Evolutionary conservation across 805 yeast genomes (phyloP).

Genomic region (Yamadazyma nakazawae): DNA sequence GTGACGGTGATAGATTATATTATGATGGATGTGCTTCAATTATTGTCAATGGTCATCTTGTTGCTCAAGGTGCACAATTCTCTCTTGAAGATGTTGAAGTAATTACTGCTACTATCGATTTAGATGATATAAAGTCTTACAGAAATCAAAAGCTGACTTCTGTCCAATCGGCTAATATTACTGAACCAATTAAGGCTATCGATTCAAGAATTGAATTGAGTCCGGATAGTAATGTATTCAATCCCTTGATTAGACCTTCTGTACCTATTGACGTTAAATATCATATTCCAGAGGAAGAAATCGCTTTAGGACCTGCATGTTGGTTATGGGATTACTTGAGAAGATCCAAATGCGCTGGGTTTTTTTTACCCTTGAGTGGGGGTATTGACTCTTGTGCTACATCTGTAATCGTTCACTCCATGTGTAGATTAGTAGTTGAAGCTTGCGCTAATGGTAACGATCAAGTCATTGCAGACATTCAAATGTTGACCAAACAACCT

Average conservation of each 20-base stretch:
- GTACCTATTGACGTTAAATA: constrained; percentile 48
- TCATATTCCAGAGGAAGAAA: constrained; percentile 90
- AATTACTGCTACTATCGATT: constrained; percentile 88
- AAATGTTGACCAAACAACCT: constrained; percentile 54
- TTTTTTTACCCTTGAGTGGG: constrained; percentile 89
- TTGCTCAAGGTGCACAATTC: constrained; percentile 93
- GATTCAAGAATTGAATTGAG: constrained; percentile 64
- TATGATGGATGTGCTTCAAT: constrained; percentile 97
- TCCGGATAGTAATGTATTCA: constrained; percentile 56
- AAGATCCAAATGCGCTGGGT: constrained; percentile 87
- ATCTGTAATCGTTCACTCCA: constrained; percentile 87
- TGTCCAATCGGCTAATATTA: constrained; percentile 55
- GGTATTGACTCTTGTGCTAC: constrained; percentile 99
- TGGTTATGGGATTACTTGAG: constrained; percentile 99
- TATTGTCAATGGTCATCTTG: constrained; percentile 84
- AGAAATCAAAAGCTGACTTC: constrained; percentile 76
- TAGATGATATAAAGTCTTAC: constrained; percentile 85
- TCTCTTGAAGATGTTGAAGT: constrained; percentile 91
- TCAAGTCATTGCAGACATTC: constrained; percentile 77
- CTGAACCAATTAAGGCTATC: constrained; percentile 50
- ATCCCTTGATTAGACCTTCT: constrained; percentile 61
- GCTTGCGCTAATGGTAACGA: constrained; percentile 67
- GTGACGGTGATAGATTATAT: constrained; percentile 96
- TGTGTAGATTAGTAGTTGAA: constrained; percentile 81
- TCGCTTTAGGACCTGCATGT: constrained; percentile 97